Evolutionary conservation across 140 eudicot genomes (phyloP).

Genomic region (Artemisia princeps): DNA sequence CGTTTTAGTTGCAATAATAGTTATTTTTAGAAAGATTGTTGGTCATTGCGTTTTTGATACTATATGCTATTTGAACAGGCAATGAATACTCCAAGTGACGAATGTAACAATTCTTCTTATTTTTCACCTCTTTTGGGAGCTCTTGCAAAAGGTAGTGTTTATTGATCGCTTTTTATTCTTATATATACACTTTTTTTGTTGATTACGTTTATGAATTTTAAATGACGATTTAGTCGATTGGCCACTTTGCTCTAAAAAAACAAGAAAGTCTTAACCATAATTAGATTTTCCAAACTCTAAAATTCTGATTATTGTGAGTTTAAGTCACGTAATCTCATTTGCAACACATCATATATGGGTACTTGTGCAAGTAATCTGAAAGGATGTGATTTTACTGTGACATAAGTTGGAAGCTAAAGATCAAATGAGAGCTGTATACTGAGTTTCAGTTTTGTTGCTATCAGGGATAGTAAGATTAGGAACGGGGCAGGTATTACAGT

Average conservation of each 20-base stretch:
- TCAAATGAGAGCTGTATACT: not conserved
- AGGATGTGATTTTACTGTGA: no score
- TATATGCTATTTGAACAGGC: slow-evolving; percentile 54
- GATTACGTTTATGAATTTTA: not conserved
- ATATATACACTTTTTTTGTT: not conserved
- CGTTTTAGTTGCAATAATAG: no score
- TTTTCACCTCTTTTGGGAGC: slow-evolving; percentile 59
- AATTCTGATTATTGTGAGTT: no score
- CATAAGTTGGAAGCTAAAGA: not conserved
- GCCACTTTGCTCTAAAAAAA: no score
- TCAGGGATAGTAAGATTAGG: not conserved
- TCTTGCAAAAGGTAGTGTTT: slow-evolving; percentile 58
- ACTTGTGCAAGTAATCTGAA: no score
- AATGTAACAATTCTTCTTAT: slow-evolving; percentile 39
- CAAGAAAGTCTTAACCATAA: no score
- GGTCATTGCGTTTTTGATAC: not conserved
- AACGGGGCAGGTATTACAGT: not conserved
- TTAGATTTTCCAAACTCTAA: slow-evolving; percentile 1
- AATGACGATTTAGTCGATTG: not conserved
- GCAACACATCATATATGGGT: no score
- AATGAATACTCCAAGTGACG: slow-evolving; percentile 41
- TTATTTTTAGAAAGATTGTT: no score
- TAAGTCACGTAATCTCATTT: not conserved
- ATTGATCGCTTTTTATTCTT: slow-evolving; percentile 3
- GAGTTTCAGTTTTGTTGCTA: not conserved